These are phyloP conservation scores for Phytophthora fragariaefolia DNA, from an alignment of 352 stramenopile species.

Conservation along the genomic window DNA sequence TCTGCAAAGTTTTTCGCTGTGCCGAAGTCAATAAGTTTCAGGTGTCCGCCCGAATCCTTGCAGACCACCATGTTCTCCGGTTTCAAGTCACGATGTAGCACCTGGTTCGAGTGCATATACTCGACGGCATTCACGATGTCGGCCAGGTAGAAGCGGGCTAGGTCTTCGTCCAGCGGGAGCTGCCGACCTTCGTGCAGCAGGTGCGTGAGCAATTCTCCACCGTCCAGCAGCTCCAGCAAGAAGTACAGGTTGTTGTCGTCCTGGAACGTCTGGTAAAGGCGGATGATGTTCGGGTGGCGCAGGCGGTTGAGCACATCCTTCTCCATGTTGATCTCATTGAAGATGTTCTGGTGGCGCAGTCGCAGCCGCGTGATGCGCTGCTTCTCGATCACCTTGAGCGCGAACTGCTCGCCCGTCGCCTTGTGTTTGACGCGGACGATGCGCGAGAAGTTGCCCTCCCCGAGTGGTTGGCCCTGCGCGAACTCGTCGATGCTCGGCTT, in stretches of 20 bases:
- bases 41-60: constrained; percentile 52
- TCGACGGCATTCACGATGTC: constrained; percentile 93
- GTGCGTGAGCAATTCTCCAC: constrained; percentile 92
- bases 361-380: constrained; percentile 86
- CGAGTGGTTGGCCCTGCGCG: constrained; percentile 57
- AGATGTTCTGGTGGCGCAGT: constrained; percentile 96
- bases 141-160: constrained; percentile 87
- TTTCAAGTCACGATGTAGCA: constrained; percentile 95
- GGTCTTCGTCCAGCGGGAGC: constrained; percentile 77
- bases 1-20: constrained; percentile 80
- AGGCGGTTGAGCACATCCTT: constrained; percentile 92
- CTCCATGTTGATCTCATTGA: constrained; percentile 99
- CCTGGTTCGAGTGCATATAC: constrained; percentile 92
- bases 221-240: constrained; percentile 93
- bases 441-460: constrained; percentile 96
- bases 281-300: constrained; percentile 93
- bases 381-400: constrained; percentile 97
- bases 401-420: constrained; percentile 92
- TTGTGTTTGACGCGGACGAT: constrained; percentile 92
- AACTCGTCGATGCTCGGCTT: constrained; percentile 87
- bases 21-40: constrained; percentile 86
- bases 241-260: constrained; percentile 97
- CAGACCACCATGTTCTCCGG: constrained; percentile 96
- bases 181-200: constrained; percentile 85
- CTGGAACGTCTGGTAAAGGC: constrained; percentile 96